Evolutionary conservation across 352 stramenopile species (phyloP), one percentile per base, ranked within the genome.

Genomic region (Pythium guiyangense): DNA sequence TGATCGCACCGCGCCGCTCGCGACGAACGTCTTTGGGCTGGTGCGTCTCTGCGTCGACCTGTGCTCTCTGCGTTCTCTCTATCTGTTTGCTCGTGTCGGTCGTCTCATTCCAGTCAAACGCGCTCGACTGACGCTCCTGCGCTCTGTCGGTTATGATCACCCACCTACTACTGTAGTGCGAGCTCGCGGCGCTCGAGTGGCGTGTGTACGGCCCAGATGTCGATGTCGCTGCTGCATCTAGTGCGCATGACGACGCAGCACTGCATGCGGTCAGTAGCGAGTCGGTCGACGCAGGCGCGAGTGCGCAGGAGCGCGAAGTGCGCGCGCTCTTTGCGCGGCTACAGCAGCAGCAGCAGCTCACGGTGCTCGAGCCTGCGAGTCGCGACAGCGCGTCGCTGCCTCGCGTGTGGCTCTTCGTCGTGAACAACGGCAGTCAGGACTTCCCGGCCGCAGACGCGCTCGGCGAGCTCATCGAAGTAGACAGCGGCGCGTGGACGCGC

Each of bases 341-440:
- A 37, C 66, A 75, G 62, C 71, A 75, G 42, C 69, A 70, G 34
- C 65, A 74, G 35, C 57, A 66, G 53, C 59, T 84, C 15, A 73
- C 71, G 42, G 61, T 70, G 6, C 52, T 52, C 8, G 52, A 49
- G 31, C 31, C 31, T 37, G 31, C 31, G 1, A 12, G 31, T 37
- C 10, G 31, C 31, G 31, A 12, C 12, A 37, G 31, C 48, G 11
- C 43, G 43, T 25, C 43, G n/a, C n/a, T 14, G 29, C 14, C n/a
- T 18, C 17, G 47, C 67, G 52, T 87, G 12, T 87, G 74, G 77
- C 63, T 87, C 9, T 87, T 87, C 51, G 64, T 73, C 18, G 71
- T 75, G 22, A 87, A 87, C 49, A 57, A 63, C 45, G 52, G 63
- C 12, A 58, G 61, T 29, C 60, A 70, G 42, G 48, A 54, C n/a